These are phyloP conservation scores for Paecilomyces fulvus DNA, from an alignment of 2,329 filamentous ascomycete genomes.

Conservation along the genomic window DNA sequence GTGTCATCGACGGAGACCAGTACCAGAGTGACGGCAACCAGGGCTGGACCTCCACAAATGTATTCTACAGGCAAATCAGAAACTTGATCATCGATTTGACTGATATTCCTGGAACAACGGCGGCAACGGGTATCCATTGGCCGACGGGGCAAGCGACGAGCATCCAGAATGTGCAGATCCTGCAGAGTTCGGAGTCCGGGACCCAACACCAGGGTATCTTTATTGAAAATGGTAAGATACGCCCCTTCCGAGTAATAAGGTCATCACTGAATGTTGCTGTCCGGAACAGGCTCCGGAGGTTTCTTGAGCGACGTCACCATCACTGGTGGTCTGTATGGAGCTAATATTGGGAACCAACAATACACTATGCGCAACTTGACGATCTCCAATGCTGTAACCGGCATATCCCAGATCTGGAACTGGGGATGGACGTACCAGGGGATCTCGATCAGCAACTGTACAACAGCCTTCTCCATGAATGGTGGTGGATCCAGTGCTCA, in stretches of 20 bases:
- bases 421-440: constrained; percentile 52
- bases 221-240: constrained; percentile 45
- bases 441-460: constrained; percentile 45
- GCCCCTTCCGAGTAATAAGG: neutral
- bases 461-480: constrained; percentile 44
- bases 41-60: constrained; percentile 42
- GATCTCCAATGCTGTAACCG: constrained; percentile 45
- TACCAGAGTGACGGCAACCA: constrained; percentile 37
- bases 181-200: constrained; percentile 41
- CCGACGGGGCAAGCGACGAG: constrained; percentile 49
- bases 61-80: constrained; percentile 57
- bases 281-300: constrained; percentile 42
- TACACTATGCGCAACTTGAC: constrained; percentile 51
- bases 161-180: constrained; percentile 54
- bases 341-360: constrained; percentile 57
- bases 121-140: constrained; percentile 42
- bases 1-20: constrained; percentile 50
- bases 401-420: constrained; percentile 50
- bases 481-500: constrained; percentile 34
- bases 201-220: constrained; percentile 51
- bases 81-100: constrained; percentile 57
- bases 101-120: constrained; percentile 20
- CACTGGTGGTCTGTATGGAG: constrained; percentile 52
- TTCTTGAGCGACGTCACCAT: constrained; percentile 54
- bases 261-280: neutral